These are phyloP conservation scores for Nymphaea thermarum DNA, from an alignment of 164 flowering plant species.

Conservation along the genomic window DNA sequence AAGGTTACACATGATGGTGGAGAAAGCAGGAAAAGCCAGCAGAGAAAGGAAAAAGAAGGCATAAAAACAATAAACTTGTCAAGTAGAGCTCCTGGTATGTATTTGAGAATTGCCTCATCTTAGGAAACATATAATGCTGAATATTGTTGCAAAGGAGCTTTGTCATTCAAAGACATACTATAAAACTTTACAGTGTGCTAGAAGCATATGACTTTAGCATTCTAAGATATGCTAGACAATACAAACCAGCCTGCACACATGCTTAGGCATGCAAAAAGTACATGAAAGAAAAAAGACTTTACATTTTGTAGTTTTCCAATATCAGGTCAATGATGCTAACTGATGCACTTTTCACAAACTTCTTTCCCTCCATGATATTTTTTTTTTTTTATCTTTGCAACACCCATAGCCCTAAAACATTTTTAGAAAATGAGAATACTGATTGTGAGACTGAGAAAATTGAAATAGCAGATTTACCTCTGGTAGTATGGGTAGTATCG, in stretches of 20 bases:
- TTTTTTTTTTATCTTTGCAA: conserved; percentile 42
- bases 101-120: too few species aligned
- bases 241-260: background rate
- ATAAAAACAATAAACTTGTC: too few species aligned
- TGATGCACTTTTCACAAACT: conserved; percentile 37
- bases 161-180: too few species aligned
- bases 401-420: conserved; percentile 45
- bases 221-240: too few species aligned
- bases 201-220: too few species aligned
- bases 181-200: too few species aligned
- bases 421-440: background rate
- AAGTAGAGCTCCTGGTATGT: too few species aligned
- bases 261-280: background rate
- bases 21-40: too few species aligned
- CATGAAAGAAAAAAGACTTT: conserved; percentile 16
- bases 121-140: too few species aligned
- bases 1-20: too few species aligned
- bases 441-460: background rate
- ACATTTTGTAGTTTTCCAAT: conserved; percentile 58
- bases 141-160: too few species aligned
- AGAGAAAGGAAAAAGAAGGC: too few species aligned
- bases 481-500: conserved; percentile 72
- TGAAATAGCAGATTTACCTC: conserved; percentile 37
- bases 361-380: conserved; percentile 46
- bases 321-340: conserved; percentile 42